Conservation (phyloP, 2,329 filamentous ascomycete genomes). For the Drechslerella stenobrocha region DNA sequence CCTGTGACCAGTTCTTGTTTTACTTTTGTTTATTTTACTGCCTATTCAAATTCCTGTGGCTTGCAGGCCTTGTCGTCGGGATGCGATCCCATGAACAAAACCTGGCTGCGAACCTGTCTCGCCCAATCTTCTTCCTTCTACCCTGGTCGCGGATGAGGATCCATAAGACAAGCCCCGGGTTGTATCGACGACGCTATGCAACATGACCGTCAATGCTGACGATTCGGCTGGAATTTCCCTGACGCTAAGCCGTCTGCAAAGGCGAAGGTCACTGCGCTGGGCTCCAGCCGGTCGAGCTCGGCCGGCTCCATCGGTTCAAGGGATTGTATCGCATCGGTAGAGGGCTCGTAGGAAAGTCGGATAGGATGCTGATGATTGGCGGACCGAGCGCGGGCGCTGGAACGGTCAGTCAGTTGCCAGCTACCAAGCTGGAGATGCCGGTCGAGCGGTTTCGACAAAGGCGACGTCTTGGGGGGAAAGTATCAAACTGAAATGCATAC, state of each 20-base stretch:
- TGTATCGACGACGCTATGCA: conserved; percentile 22
- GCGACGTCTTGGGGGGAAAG: too few relatives aligned
- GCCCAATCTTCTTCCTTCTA: conserved; percentile 31
- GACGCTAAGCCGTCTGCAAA: conserved; percentile 10
- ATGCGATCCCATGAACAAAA: conserved; percentile 31
- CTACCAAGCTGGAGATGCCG: too few relatives aligned
- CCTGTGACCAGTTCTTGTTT: not conserved
- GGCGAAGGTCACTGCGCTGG: not conserved
- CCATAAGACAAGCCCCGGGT: conserved; percentile 25
- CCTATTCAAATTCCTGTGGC: conserved; percentile 29
- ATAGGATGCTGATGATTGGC: conserved; percentile 1
- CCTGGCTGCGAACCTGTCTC: conserved; percentile 8
- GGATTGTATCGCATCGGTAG: not conserved
- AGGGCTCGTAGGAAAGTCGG: not conserved
- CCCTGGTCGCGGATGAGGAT: conserved; percentile 30
- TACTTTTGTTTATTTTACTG: conserved; percentile 4
- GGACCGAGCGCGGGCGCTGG: not conserved
- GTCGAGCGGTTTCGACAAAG: not conserved
- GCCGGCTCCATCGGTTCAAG: conserved; percentile 1
- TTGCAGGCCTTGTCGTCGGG: conserved; percentile 35
- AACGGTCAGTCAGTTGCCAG: too few relatives aligned
- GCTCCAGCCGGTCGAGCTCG: not conserved
- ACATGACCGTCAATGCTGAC: conserved; percentile 22
- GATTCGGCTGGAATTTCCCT: conserved; percentile 26
- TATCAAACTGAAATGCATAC: too few relatives aligned